phyloP scores from a whole-genome alignment of 306 rosid genomes.

The Prunus dulcis region DNA sequence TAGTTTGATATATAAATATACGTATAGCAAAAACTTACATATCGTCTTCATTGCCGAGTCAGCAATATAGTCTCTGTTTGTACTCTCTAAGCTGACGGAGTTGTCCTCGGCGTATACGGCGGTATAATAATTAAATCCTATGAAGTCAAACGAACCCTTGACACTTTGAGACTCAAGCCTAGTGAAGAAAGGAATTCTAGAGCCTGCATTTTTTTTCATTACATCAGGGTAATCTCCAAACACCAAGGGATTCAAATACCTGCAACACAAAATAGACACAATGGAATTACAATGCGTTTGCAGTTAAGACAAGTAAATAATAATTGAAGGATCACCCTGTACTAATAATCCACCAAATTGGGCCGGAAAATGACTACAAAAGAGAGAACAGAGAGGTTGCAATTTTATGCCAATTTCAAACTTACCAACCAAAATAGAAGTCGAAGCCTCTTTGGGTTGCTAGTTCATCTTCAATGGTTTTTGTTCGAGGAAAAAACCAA shows the following conservation, averaged over 20 bases:
- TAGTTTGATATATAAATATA: neutral
- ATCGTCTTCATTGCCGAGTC: neutral
- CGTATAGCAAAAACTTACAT: neutral
- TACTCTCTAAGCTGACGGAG: conserved; percentile 17
- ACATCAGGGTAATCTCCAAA: conserved; percentile 61
- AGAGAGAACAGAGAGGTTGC: no score
- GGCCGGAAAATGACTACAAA: neutral
- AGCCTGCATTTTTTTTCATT: conserved; percentile 52
- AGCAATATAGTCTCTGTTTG: conserved; percentile 16
- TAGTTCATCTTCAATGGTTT: conserved; percentile 36
- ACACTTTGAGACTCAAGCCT: conserved; percentile 40
- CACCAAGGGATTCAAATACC: conserved; percentile 63
- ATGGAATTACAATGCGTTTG: neutral
- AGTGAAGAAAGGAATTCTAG: conserved; percentile 57
- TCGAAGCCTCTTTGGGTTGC: conserved; percentile 42
- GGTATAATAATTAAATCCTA: conserved; percentile 49
- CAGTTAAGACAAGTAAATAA: neutral
- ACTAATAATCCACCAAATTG: no score
- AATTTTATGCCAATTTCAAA: neutral
- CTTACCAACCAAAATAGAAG: conserved; percentile 49
- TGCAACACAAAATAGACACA: conserved; percentile 16
- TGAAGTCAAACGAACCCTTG: conserved; percentile 61
- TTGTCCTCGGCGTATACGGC: conserved; percentile 28
- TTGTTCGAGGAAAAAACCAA: conserved; percentile 42
- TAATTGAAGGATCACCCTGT: neutral